These are phyloP conservation scores for Terana coerulea DNA, from an alignment of 768 basidiomycete species.

Conservation along the genomic window DNA sequence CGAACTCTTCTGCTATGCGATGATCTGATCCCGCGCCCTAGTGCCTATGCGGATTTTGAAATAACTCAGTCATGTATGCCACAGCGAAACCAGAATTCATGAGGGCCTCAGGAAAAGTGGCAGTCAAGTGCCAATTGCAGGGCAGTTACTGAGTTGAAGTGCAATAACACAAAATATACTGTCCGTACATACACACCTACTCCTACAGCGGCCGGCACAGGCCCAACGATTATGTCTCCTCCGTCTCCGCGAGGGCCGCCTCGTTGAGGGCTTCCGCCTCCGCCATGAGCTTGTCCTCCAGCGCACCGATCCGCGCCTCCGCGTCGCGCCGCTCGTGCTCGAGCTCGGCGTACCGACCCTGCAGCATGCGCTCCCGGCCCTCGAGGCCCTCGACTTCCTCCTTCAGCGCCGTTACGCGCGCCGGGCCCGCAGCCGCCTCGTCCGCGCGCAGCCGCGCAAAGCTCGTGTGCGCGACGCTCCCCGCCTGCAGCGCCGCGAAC, in stretches of 20 bases:
- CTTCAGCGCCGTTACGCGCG: conserved; percentile 70
- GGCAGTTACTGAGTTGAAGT: no score
- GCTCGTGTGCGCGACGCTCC: conserved; percentile 70
- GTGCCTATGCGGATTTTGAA: no score
- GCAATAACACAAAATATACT: no score
- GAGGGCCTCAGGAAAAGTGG: no score
- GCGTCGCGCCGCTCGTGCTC: conserved; percentile 63
- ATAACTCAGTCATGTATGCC: no score
- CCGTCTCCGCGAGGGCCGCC: conserved; percentile 65
- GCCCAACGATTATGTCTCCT: no score
- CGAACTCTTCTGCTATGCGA: no score
- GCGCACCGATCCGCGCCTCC: conserved; percentile 48
- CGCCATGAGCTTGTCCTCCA: conserved; percentile 86
- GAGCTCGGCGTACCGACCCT: conserved; percentile 82
- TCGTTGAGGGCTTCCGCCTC: conserved; percentile 84
- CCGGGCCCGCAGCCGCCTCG: conserved; percentile 75
- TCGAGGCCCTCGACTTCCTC: conserved; percentile 86
- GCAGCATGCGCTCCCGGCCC: conserved; percentile 70
- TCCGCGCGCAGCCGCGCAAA: conserved; percentile 69
- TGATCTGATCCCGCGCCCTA: no score
- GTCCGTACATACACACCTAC: no score
- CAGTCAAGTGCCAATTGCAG: no score
- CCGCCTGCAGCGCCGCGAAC: conserved; percentile 67
- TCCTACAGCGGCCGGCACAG: no score
- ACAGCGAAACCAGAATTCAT: no score